These are phyloP conservation scores for Clitopilus passeckerianus DNA, from an alignment of 768 basidiomycete species.

Conservation along the genomic window DNA sequence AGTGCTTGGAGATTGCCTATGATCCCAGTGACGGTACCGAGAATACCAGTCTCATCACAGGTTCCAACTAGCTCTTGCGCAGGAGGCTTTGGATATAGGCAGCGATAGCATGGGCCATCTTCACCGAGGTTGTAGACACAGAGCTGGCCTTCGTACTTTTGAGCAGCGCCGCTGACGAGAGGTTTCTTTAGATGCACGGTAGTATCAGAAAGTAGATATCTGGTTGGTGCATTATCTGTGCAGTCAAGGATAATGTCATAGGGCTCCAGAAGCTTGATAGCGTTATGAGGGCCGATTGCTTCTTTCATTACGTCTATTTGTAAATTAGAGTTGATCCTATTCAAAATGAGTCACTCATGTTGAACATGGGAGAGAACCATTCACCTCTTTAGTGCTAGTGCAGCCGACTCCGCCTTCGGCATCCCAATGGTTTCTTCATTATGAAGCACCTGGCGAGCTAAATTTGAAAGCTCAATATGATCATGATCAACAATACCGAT, in stretches of 20 bases:
- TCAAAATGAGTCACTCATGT: constrained; percentile 2
- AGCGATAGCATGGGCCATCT: constrained; percentile 88
- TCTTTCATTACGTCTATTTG: constrained; percentile 47
- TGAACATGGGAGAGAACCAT: neutral
- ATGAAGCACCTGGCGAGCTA: constrained; percentile 93
- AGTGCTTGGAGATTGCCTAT: constrained; percentile 89
- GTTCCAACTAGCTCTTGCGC: constrained; percentile 57
- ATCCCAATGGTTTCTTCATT: constrained; percentile 67
- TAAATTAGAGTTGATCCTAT: constrained; percentile 74
- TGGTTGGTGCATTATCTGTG: constrained; percentile 89
- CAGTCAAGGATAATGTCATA: constrained; percentile 89
- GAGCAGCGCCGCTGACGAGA: constrained; percentile 91
- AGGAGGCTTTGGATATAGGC: constrained; percentile 83
- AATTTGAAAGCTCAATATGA: constrained; percentile 80
- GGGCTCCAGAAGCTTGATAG: constrained; percentile 47
- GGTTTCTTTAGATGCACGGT: constrained; percentile 73
- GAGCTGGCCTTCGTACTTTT: constrained; percentile 78
- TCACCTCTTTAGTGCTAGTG: constrained; percentile 61
- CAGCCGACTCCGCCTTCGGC: constrained; percentile 81
- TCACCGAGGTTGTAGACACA: constrained; percentile 66
- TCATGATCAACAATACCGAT: constrained; percentile 91
- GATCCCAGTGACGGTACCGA: constrained; percentile 85
- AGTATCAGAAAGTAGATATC: constrained; percentile 89
- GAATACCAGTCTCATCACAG: constrained; percentile 86
- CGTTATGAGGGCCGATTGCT: constrained; percentile 59